Percentiles rank a stretch among this genome's conserved stretches.
Conservation (phyloP, 495 filamentous ascomycete species). For the Trichocladium uniseriatum region DNA sequence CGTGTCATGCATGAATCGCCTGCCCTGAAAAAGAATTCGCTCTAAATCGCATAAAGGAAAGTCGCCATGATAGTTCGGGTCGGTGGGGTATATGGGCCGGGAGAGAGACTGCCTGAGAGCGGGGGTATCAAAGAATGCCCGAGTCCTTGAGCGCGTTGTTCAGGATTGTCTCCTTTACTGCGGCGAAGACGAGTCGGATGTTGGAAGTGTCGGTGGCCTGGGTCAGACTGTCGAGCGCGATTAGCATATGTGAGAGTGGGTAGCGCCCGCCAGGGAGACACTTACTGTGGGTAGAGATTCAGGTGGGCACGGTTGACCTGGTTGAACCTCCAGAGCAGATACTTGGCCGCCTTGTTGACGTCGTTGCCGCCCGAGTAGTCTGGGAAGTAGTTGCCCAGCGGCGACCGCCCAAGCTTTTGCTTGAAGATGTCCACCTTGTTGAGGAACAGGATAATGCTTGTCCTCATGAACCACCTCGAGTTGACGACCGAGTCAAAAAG, state of each 20-base stretch:
- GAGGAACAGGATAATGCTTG: conserved; percentile 94
- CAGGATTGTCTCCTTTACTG: conserved; percentile 96
- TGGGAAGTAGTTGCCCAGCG: conserved; percentile 88
- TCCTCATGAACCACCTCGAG: conserved; percentile 97
- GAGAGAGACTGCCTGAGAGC: neutral
- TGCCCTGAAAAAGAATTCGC: conserved; percentile 1
- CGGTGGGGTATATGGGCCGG: neutral
- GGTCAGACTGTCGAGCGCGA: conserved; percentile 58
- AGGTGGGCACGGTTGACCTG: conserved; percentile 95
- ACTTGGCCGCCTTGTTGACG: conserved; percentile 95
- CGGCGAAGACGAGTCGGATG: conserved; percentile 93
- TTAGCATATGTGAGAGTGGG: conserved; percentile 25
- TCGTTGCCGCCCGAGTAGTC: conserved; percentile 97
- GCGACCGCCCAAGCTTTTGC: conserved; percentile 79
- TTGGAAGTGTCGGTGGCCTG: conserved; percentile 98
- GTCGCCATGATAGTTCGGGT: neutral
- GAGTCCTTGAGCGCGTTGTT: conserved; percentile 98
- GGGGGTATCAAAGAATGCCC: conserved; percentile 66
- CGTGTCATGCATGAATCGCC: conserved; percentile 22
- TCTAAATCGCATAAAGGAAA: conserved; percentile 3
- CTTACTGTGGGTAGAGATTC: conserved; percentile 96
- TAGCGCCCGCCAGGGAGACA: neutral
- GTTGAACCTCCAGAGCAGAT: conserved; percentile 95
- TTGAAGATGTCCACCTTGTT: conserved; percentile 99
- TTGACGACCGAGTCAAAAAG: conserved; percentile 99